Percentiles rank a stretch among this genome's conserved stretches.
phyloP scores from a whole-genome alignment of 371 early-diverging fungal genomes.

The Phascolomyces articulosus region DNA sequence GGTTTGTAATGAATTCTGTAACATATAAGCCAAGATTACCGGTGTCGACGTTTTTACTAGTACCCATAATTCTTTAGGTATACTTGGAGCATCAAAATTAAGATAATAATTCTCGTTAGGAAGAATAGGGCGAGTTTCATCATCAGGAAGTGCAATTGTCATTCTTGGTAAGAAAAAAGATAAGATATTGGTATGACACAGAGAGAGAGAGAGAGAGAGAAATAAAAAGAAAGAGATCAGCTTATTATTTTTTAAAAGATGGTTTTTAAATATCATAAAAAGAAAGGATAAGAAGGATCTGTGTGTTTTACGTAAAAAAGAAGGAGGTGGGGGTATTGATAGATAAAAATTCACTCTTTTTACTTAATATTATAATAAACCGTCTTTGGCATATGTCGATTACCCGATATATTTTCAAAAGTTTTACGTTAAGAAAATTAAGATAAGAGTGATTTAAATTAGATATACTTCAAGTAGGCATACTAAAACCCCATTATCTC shows the following conservation, averaged over 20 bases:
- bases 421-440: not conserved
- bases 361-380: not conserved
- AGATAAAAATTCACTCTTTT: not conserved
- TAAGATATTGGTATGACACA: not conserved
- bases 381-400: not conserved
- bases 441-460: too few species aligned
- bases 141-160: not conserved
- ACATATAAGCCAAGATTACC: slow-evolving; percentile 59
- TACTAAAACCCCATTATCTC: not conserved
- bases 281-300: not conserved
- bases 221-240: not conserved
- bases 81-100: slow-evolving; percentile 1
- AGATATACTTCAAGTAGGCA: too few species aligned
- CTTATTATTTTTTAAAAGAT: too few species aligned
- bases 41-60: slow-evolving; percentile 28
- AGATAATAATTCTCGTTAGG: not conserved
- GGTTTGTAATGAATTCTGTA: slow-evolving; percentile 67
- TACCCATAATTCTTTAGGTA: slow-evolving; percentile 6
- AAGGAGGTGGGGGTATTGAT: not conserved
- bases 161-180: not conserved
- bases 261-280: too few species aligned
- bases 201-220: not conserved
- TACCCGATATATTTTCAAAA: not conserved
- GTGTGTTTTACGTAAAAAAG: slow-evolving; percentile 5
- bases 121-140: not conserved